A percentile compares a stretch with the other conserved stretches of the same genome.
Conservation (phyloP, 305 asterid species). For the Striga hermonthica region DNA sequence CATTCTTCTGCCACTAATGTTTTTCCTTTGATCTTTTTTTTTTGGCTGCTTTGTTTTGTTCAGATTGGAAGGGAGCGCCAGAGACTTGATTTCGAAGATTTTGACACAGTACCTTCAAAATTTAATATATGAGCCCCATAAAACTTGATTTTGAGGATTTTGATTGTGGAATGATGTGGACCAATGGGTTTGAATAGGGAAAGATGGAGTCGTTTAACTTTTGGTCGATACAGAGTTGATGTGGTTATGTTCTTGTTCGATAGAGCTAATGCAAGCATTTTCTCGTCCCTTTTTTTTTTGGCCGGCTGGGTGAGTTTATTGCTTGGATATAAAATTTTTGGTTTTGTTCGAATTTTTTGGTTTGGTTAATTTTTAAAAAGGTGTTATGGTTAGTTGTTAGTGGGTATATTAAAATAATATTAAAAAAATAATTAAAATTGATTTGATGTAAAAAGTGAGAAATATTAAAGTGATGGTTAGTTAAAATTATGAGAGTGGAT, state of each 20-base stretch:
- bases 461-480: no score
- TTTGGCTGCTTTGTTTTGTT: slow-evolving; percentile 12
- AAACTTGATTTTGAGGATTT: background rate
- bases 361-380: no score
- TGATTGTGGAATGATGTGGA: background rate
- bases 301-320: background rate
- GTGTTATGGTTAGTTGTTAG: no score
- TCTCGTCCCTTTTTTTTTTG: background rate
- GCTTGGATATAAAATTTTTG: slow-evolving; percentile 21
- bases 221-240: background rate
- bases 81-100: slow-evolving; percentile 85
- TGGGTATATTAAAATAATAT: no score
- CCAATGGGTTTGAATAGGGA: slow-evolving; percentile 22
- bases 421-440: no score
- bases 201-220: background rate
- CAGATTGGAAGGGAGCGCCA: slow-evolving; percentile 92
- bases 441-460: no score
- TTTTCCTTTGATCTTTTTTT: background rate
- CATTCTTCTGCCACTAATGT: background rate
- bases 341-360: no score
- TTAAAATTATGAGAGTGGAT: no score
- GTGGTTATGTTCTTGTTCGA: background rate
- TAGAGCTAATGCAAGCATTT: background rate
- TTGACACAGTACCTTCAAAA: slow-evolving; percentile 74
- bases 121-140: slow-evolving; percentile 53